Evolutionary conservation across 345 rosid genomes (phyloP), one percentile per base, ranked within the genome.

Genomic region (Salix purpurea): DNA sequence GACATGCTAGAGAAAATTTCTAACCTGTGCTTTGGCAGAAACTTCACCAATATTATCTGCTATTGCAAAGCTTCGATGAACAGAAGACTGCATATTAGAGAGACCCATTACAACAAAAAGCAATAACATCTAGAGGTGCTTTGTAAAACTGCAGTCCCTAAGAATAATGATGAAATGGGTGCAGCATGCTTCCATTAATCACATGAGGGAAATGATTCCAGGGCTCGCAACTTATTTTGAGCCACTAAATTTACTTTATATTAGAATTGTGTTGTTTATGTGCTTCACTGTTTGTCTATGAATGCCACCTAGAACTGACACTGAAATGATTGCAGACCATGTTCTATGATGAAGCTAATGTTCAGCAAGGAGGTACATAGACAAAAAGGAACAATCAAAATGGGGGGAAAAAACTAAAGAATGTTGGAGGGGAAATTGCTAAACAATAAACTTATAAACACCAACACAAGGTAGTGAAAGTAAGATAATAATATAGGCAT

Each of bases 31-130:
- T 83, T 94, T 94, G 2, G 97, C 97, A 76, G 98, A 92, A 79
- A 92, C 89, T 90, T 94, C 98, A 84, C 97, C 98, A 44, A 92
- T 89, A 86, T 94, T 94, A 87, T 91, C 97, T 32, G 90, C 93
- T 71, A 94, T 73, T n/a, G 98, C 96, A 88, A 94, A 94, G 87
- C 98, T 94, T 72, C 91, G 83, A 83, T 92, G 96, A 77, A 94
- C 84, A 67, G 97, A 88, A 75, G 98, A 87, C 98, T 92, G 76
- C 72, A 67, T 30, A 50, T 24, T 26, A 76, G 71, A 66, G 58
- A 40, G 44, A 10, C 14, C 4, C 44, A 40, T 46, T 46, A 46
- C 50, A 46, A 0, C 44, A 44, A 7, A 74, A 1, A 60, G 69
- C 26, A 69, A 67, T 39, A 74, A 36, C 10, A 37, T 15, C 19